A percentile compares a stretch with the other conserved stretches of the same genome.
These are phyloP conservation scores for Elongisporangium senticosum DNA, from an alignment of 352 stramenopile genomes.

Conservation along the genomic window DNA sequence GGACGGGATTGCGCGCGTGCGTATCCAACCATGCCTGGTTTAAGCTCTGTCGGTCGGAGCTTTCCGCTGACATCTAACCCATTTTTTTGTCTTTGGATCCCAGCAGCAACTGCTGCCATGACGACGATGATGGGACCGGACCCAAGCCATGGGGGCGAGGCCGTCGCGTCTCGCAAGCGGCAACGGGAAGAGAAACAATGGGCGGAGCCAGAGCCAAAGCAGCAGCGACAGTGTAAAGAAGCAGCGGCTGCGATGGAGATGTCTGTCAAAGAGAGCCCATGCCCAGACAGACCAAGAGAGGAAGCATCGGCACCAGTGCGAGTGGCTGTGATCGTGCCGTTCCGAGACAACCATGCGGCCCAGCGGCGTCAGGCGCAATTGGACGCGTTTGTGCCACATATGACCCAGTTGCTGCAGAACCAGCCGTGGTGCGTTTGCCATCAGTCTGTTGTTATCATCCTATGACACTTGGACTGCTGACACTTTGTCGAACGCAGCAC, in stretches of 20 bases:
- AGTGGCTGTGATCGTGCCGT: conserved; percentile 91
- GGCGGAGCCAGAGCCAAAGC: not conserved
- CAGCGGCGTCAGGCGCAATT: conserved; percentile 90
- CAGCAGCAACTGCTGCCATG: not conserved
- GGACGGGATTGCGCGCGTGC: conserved; percentile 84
- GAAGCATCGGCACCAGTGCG: conserved; percentile 7
- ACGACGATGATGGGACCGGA: not conserved
- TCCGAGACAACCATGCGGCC: conserved; percentile 84
- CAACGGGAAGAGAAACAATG: not conserved
- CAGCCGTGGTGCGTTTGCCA: conserved; percentile 13
- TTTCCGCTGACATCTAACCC: conserved; percentile 52
- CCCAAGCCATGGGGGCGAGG: conserved; percentile 13
- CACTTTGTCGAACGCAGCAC: not conserved
- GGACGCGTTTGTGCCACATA: conserved; percentile 87
- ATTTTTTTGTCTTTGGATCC: conserved; percentile 41
- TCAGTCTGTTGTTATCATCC: not conserved
- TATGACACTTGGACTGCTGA: not conserved
- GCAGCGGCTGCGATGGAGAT: not conserved
- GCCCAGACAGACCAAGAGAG: not conserved
- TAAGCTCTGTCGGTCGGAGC: conserved; percentile 59
- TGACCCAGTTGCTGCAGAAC: conserved; percentile 78
- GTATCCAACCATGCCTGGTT: conserved; percentile 83
- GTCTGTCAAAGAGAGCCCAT: not conserved
- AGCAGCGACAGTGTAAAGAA: not conserved
- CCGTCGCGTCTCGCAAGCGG: conserved; percentile 4